Base-by-base conservation (phyloP, 495 filamentous ascomycete genomes). In the Daldinia bambusicola region DNA sequence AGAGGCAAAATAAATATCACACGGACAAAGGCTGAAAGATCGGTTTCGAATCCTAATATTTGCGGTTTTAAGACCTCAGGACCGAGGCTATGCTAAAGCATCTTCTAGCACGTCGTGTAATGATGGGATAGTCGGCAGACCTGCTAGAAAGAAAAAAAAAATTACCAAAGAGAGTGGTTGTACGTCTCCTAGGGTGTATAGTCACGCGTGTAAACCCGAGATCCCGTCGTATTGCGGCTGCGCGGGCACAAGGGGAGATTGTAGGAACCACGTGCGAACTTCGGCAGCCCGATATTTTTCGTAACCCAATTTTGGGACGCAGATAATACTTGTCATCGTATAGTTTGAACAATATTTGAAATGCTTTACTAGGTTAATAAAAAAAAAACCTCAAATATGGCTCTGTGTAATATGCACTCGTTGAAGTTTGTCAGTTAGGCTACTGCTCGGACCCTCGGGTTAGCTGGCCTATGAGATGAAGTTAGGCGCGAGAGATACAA, bases 221-320 rank as follows among this genome's bases (percentile, higher is more conserved):
- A 53, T 30, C 43, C 18, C 3, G 8, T 51, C 18, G 53, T 56
- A 18, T 16, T 56, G 20, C 53, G 53, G 53, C 53, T 36, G 53
- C 32, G 32, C 16, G n/a, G 31, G 31, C 14, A 56, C 9, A 14
- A 32, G 31, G 32, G 2, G 14, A n/a, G 37, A 26, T 26, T 34
- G 2, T 18, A 38, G 8, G 14, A 56, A 32, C 16, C 32, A 37
- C 53, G 32, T 34, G 53, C 8, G 9, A 56, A 34, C 9, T 38
- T 36, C 32, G n/a, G 14, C 32, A 20, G 14, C 18, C 16, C 2
- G 50, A 56, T 56, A 37, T 56, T 37, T 36, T 34, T 13, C 26
- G 31, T 34, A 36, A 34, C n/a, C 31, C n/a, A 20, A 9, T 16
- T 34, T n/a, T 10, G 30, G 6, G 30, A 20, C 5, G 20, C 52